A percentile compares a stretch with the other conserved stretches of the same genome.
Evolutionary conservation across 2,329 filamentous ascomycete species (phyloP).

Genomic region (Elsinoe perseae): DNA sequence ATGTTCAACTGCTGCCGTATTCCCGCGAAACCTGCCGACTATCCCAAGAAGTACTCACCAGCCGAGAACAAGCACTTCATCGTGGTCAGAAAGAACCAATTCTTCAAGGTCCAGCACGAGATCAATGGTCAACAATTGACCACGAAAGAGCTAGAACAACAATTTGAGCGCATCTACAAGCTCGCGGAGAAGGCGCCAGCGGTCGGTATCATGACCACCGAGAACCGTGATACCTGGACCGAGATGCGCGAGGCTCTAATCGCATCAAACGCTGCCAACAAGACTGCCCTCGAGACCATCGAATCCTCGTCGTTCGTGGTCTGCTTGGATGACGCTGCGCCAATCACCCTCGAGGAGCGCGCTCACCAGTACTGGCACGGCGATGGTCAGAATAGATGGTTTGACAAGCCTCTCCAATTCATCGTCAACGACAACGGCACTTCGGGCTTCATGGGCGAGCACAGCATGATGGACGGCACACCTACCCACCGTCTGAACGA

Average conservation of each 20-base stretch:
- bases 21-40: slow-evolving; percentile 71
- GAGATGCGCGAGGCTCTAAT: slow-evolving; percentile 69
- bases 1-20: slow-evolving; percentile 97
- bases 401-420: slow-evolving; percentile 96
- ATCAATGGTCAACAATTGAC: slow-evolving; percentile 78
- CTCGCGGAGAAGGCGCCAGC: slow-evolving; percentile 63
- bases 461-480: slow-evolving; percentile 99
- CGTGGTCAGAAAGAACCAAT: slow-evolving; percentile 89
- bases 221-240: slow-evolving; percentile 90
- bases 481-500: slow-evolving; percentile 96
- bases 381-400: slow-evolving; percentile 92
- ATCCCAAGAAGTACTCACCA: slow-evolving; percentile 70
- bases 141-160: slow-evolving; percentile 78
- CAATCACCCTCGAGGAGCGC: slow-evolving; percentile 90
- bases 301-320: slow-evolving; percentile 86
- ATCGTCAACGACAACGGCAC: slow-evolving; percentile 98
- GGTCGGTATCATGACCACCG: slow-evolving; percentile 76
- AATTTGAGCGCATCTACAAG: slow-evolving; percentile 80
- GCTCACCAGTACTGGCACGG: slow-evolving; percentile 97
- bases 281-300: slow-evolving; percentile 66
- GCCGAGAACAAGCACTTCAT: slow-evolving; percentile 78
- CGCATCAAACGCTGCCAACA: slow-evolving; percentile 69
- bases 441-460: slow-evolving; percentile 94
- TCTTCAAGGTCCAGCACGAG: slow-evolving; percentile 86
- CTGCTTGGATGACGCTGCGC: slow-evolving; percentile 84